These are phyloP conservation scores for Saxophila tyrrhenica DNA, from an alignment of 495 filamentous ascomycete species.

Conservation along the genomic window DNA sequence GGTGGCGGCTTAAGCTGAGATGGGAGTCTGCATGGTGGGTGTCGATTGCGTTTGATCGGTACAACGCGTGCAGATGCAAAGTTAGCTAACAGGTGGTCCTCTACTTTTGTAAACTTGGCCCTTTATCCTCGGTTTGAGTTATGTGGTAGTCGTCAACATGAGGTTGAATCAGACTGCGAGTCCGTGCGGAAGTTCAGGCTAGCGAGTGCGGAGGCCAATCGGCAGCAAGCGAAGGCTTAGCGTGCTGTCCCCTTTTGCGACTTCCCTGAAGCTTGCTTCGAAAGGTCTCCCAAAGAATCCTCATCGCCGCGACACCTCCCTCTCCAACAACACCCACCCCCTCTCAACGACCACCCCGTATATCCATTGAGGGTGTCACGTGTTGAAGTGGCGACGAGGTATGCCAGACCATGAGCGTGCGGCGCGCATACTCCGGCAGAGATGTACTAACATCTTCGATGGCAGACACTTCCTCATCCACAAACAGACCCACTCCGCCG, in stretches of 20 bases:
- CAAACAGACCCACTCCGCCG: neutral
- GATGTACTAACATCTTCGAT: no score
- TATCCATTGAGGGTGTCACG: neutral
- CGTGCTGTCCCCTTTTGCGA: constrained; percentile 2
- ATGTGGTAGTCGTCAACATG: neutral
- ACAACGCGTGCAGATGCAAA: no score
- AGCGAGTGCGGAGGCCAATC: neutral
- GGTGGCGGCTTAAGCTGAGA: no score
- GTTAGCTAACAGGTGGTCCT: no score
- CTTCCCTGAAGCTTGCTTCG: neutral
- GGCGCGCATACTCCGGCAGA: no score
- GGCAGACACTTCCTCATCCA: no score
- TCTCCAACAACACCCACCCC: neutral
- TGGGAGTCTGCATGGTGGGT: no score
- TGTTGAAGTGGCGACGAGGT: no score
- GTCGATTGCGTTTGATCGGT: no score
- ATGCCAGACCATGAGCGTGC: no score
- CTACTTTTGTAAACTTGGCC: no score
- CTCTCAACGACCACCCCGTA: neutral
- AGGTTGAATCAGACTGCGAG: neutral
- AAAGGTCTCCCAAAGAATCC: neutral
- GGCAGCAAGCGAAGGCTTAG: neutral
- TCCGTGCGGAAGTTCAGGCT: neutral
- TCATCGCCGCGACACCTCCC: neutral
- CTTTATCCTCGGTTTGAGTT: no score